Evolutionary conservation across 2,329 filamentous ascomycete genomes (phyloP).

Genomic region (Fonsecaea erecta): DNA sequence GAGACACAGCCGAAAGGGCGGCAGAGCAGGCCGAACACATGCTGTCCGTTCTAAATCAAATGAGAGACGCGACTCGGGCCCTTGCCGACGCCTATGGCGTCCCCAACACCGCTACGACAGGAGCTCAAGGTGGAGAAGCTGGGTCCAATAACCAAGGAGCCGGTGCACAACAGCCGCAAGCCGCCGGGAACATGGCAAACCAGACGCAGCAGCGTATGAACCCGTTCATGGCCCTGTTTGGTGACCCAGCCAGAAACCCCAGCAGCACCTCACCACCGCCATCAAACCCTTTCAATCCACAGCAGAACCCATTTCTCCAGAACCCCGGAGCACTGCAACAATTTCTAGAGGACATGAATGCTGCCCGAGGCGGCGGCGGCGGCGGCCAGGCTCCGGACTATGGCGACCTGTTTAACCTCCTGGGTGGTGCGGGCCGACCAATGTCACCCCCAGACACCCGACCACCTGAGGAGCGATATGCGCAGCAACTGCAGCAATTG

Average conservation of each 20-base stretch:
- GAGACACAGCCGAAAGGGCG: too few species aligned
- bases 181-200: slow-evolving; percentile 43
- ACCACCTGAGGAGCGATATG: slow-evolving; percentile 92
- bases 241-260: slow-evolving; percentile 41
- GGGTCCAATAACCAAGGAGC: slow-evolving; percentile 44
- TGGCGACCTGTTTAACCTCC: slow-evolving; percentile 40
- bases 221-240: slow-evolving; percentile 73
- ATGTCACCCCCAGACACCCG: slow-evolving; percentile 74
- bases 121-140: slow-evolving; percentile 39
- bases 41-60: background rate
- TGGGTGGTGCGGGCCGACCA: slow-evolving; percentile 42
- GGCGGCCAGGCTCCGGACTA: slow-evolving; percentile 53
- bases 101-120: slow-evolving; percentile 46
- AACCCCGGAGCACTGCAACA: slow-evolving; percentile 64
- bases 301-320: slow-evolving; percentile 61
- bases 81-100: background rate
- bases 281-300: slow-evolving; percentile 40
- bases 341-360: slow-evolving; percentile 58
- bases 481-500: slow-evolving; percentile 83
- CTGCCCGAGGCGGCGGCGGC: slow-evolving; percentile 42
- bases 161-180: slow-evolving; percentile 46
- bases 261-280: slow-evolving; percentile 43
- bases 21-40: slow-evolving; percentile 43
- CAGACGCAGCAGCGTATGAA: slow-evolving; percentile 56
- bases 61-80: slow-evolving; percentile 1